These are phyloP conservation scores for Funneliformis mosseae DNA, from an alignment of 192 early-diverging fungal species.

Conservation along the genomic window DNA sequence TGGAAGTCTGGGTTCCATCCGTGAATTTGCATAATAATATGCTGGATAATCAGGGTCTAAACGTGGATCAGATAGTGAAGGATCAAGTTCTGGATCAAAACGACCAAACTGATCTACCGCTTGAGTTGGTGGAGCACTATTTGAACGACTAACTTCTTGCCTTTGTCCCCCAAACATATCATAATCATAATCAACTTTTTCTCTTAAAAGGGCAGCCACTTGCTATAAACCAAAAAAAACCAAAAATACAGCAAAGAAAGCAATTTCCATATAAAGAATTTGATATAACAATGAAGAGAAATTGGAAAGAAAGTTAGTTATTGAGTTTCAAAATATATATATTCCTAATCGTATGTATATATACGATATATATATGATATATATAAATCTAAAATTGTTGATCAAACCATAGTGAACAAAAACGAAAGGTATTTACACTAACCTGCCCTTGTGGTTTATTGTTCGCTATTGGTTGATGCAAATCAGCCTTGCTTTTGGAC, in stretches of 20 bases:
- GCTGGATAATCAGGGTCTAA: slow-evolving; percentile 68
- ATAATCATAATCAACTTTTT: slow-evolving; percentile 53
- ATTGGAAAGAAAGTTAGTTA: neutral
- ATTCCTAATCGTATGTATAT: neutral
- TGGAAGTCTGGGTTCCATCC: slow-evolving; percentile 62
- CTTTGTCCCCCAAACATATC: slow-evolving; percentile 36
- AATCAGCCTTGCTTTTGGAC: slow-evolving; percentile 36
- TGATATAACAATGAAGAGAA: neutral
- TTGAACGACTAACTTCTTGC: slow-evolving; percentile 64
- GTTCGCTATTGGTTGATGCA: slow-evolving; percentile 70
- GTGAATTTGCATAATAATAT: slow-evolving; percentile 58
- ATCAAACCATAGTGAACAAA: neutral
- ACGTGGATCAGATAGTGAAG: slow-evolving; percentile 53
- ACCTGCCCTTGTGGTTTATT: slow-evolving; percentile 72
- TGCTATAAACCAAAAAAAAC: slow-evolving; percentile 35
- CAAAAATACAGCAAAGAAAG: neutral
- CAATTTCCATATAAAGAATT: neutral
- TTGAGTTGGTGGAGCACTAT: slow-evolving; percentile 78
- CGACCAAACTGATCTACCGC: slow-evolving; percentile 53
- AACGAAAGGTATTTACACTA: slow-evolving; percentile 23
- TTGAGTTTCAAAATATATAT: neutral
- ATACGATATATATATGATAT: neutral
- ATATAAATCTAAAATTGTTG: neutral
- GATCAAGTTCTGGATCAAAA: slow-evolving; percentile 44
- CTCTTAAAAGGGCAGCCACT: slow-evolving; percentile 56